phyloP scores from a whole-genome alignment of 1,284 basidiomycete species.

The Cryptococcus floricola region DNA sequence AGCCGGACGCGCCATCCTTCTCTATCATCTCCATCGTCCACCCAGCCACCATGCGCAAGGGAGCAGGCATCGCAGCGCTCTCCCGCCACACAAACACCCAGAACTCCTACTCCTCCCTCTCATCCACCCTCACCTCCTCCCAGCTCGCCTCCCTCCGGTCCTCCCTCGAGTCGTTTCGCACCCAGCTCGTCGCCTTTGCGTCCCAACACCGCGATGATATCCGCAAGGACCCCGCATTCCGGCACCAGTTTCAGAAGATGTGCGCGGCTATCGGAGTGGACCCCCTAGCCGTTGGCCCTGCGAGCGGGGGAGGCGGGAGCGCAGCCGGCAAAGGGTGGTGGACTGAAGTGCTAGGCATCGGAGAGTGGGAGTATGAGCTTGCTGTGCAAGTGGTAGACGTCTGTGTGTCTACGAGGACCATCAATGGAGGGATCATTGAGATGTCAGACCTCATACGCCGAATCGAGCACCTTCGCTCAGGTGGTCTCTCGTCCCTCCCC shows the following conservation, averaged over 20 bases:
- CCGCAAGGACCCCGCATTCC: conserved; percentile 75
- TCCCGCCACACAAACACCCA: conserved; percentile 49
- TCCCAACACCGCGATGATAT: conserved; percentile 80
- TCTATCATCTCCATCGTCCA: background rate
- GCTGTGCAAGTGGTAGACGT: conserved; percentile 97
- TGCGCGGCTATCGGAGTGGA: conserved; percentile 93
- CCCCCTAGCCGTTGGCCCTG: conserved; percentile 66
- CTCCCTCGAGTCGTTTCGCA: conserved; percentile 80
- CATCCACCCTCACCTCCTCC: conserved; percentile 66
- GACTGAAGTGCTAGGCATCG: conserved; percentile 74
- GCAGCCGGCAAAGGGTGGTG: conserved; percentile 73
- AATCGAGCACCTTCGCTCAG: conserved; percentile 64
- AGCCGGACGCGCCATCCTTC: too few species aligned
- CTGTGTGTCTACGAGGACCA: conserved; percentile 79
- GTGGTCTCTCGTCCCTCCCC: background rate
- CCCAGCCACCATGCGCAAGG: conserved; percentile 49
- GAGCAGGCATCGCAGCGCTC: conserved; percentile 53
- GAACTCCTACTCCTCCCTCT: conserved; percentile 69
- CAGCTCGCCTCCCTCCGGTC: conserved; percentile 75
- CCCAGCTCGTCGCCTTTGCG: conserved; percentile 75
- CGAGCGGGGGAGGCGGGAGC: background rate
- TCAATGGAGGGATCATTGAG: conserved; percentile 88
- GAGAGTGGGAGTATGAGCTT: conserved; percentile 94
- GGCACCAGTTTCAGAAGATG: conserved; percentile 93
- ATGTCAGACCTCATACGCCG: conserved; percentile 78